Percentiles rank a stretch among this genome's conserved stretches.
Conservation (phyloP, 768 basidiomycete genomes). For the Mycena indigotica region DNA sequence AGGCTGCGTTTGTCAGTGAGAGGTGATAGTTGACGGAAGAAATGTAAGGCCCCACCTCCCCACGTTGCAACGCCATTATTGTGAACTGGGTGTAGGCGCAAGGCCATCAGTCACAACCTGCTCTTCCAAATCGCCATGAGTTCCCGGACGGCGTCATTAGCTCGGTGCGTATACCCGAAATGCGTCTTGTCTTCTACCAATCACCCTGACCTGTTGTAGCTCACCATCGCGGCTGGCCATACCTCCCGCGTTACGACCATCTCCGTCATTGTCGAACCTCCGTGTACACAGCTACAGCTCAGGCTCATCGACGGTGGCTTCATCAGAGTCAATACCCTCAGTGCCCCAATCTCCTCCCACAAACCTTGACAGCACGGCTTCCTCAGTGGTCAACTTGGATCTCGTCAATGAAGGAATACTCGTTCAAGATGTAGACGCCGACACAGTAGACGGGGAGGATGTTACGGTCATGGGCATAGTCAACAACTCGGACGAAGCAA, state of each 20-base stretch:
- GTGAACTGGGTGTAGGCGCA: neutral
- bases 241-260: constrained; percentile 51
- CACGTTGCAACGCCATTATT: neutral
- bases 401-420: constrained; percentile 64
- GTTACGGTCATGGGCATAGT: constrained; percentile 48
- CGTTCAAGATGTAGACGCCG: constrained; percentile 68
- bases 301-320: constrained; percentile 33
- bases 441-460: constrained; percentile 57
- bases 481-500: constrained; percentile 53
- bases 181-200: neutral
- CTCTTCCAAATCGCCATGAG: too few relatives aligned
- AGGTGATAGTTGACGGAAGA: neutral
- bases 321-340: constrained; percentile 33
- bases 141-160: constrained; percentile 13
- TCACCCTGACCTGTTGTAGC: constrained; percentile 21
- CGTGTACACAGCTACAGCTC: constrained; percentile 55
- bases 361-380: constrained; percentile 64
- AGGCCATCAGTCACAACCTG: too few relatives aligned
- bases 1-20: constrained; percentile 35
- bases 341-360: constrained; percentile 20
- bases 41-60: constrained; percentile 7
- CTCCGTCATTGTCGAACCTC: constrained; percentile 59
- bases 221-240: constrained; percentile 59
- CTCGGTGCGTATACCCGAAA: neutral
- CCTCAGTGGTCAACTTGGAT: constrained; percentile 70